Base-by-base conservation (phyloP, 345 rosid species). In the Bruguiera sexangula region DNA sequence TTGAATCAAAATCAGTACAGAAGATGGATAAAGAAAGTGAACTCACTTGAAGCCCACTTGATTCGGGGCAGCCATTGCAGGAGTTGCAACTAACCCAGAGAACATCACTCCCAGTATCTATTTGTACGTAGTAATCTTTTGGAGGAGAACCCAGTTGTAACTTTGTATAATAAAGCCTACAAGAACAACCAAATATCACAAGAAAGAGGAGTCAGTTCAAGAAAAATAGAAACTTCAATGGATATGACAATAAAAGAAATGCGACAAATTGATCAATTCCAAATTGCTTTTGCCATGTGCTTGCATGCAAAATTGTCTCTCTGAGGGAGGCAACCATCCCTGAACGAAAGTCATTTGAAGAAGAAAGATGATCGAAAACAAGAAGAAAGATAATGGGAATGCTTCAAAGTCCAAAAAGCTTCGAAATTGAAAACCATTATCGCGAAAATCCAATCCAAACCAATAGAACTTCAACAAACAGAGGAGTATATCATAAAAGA, bases 51-150 rank as follows among this genome's bases (percentile, higher is more conserved):
- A 95, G 96, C 62, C 92, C 97, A 76, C 92, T 95, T 8, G 81
- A 74, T 48, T 26, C 76, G 66, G 99, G 99, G 73, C 99, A 95
- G 60, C 97, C 99, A 82, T 78, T 87, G 75, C 98, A 96, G 78
- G 91, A 76, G 73, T 71, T 67, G 79, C 99, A 96, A 51, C 92
- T 83, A 55, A 92, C 88, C 99, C 99, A 95, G 64, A 96, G 78
- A 73, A 92, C 97, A 85, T 96, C 97, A 80, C 99, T 96, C 55
- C 98, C 97, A 2, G 99, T 92, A 67, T 95, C 99, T 76, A 95
- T 81, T 71, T 95, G 99, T 69, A 95, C 99, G 73, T 87, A 75
- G 75, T 85, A 96, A 53, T 92, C 97, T 69, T 75, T 85, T 46
- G 99, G 88, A 57, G 98, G 99, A 77, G 86, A 75, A 65, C 99